These are phyloP conservation scores for Candida stauntonica DNA, from an alignment of 805 yeast genomes.

Conservation along the genomic window DNA sequence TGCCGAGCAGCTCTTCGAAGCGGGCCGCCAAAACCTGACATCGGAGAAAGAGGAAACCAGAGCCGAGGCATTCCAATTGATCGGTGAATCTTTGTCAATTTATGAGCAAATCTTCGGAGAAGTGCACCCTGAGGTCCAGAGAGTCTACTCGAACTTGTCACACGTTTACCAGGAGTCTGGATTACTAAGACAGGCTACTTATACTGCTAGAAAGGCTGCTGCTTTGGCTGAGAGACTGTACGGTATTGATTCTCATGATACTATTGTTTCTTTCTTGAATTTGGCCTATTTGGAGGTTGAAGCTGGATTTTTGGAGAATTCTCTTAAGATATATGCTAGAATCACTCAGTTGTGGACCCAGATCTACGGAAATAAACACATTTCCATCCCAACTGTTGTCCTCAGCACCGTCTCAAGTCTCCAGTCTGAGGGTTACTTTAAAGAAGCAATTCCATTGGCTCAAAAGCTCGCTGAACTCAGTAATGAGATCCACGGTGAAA, in stretches of 20 bases:
- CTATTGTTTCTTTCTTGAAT: constrained; percentile 67
- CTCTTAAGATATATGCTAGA: constrained; percentile 58
- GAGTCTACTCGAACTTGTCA: constrained; percentile 61
- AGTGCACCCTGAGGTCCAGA: constrained; percentile 75
- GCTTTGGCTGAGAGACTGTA: constrained; percentile 71
- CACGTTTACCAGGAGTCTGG: constrained; percentile 61
- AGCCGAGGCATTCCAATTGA: constrained; percentile 56
- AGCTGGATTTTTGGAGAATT: constrained; percentile 52
- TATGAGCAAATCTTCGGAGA: constrained; percentile 82
- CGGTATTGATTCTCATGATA: constrained; percentile 79
- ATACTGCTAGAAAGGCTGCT: constrained; percentile 62
- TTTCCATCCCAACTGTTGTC: constrained; percentile 61
- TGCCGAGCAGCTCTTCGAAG: constrained; percentile 71
- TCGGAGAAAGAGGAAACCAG: constrained; percentile 31
- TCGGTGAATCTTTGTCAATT: constrained; percentile 66
- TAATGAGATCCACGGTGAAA: constrained; percentile 47
- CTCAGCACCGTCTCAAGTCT: constrained; percentile 58
- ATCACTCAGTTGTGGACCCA: constrained; percentile 55
- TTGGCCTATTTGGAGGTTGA: constrained; percentile 68
- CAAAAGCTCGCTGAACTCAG: constrained; percentile 50
- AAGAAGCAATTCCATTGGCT: constrained; percentile 50
- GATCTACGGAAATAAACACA: constrained; percentile 54
- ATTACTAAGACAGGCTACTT: constrained; percentile 53
- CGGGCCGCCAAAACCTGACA: constrained; percentile 38
- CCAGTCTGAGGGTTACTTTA: constrained; percentile 44